These are phyloP conservation scores for Dichotomopilus funicola DNA, from an alignment of 2,329 filamentous ascomycete species.

Conservation along the genomic window DNA sequence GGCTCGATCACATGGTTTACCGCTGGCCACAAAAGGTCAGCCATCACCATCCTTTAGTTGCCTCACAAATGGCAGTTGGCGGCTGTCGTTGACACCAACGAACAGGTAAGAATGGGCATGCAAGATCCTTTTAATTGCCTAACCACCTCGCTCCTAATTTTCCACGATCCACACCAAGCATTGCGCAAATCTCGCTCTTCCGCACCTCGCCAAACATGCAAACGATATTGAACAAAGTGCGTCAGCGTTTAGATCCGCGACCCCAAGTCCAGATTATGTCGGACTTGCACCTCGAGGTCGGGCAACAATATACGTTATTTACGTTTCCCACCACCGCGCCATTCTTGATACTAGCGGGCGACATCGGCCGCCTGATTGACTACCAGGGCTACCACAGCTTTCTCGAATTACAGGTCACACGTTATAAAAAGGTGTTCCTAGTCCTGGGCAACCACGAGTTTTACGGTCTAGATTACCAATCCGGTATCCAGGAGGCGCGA, in stretches of 20 bases:
- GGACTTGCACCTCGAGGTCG: constrained; percentile 44
- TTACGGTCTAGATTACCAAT: constrained; percentile 37
- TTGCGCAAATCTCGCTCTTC: too few relatives aligned
- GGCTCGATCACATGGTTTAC: too few relatives aligned
- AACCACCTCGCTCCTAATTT: too few relatives aligned
- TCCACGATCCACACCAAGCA: too few relatives aligned
- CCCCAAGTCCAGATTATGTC: constrained; percentile 38
- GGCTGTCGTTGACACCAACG: too few relatives aligned
- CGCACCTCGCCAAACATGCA: not conserved
- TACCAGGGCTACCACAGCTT: constrained; percentile 41
- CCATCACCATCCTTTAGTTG: too few relatives aligned
- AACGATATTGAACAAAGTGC: not conserved
- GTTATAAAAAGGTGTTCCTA: constrained; percentile 40
- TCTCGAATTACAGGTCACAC: constrained; percentile 33
- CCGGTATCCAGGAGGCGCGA: constrained; percentile 33
- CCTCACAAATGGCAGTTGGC: too few relatives aligned
- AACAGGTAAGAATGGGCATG: too few relatives aligned
- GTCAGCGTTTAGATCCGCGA: not conserved
- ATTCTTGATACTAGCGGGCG: constrained; percentile 42
- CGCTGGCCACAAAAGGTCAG: too few relatives aligned
- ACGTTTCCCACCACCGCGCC: constrained; percentile 36
- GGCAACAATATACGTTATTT: constrained; percentile 37
- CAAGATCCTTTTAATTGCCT: too few relatives aligned
- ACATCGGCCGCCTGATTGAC: constrained; percentile 44
- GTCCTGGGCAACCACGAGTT: constrained; percentile 51